Evolutionary conservation across 106 monocot species (phyloP).

Genomic region (Chionographis japonica): DNA sequence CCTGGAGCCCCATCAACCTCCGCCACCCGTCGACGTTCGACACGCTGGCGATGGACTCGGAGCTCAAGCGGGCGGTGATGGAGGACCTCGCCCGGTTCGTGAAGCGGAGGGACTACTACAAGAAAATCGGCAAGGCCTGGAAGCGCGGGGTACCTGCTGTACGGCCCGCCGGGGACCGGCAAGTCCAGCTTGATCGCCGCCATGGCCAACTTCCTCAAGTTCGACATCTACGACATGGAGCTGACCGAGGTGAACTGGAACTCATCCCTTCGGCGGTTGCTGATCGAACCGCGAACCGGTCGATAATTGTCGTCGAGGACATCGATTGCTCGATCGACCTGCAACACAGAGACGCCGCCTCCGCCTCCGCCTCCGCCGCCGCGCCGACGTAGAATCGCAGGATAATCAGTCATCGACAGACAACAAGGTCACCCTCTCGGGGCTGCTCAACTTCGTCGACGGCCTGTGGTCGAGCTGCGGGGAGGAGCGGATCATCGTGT

Average conservation of each 20-base stretch:
- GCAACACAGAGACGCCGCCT: background rate
- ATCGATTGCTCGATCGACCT: conserved; percentile 5
- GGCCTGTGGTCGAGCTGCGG: conserved; percentile 18
- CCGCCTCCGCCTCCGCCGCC: too few relatives aligned
- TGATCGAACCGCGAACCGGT: background rate
- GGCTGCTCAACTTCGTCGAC: conserved; percentile 11
- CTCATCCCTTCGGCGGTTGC: background rate
- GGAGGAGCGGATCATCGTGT: conserved; percentile 15
- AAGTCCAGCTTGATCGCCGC: conserved; percentile 8
- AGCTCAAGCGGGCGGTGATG: conserved; percentile 26
- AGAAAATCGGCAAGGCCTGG: conserved; percentile 2
- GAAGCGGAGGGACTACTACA: conserved; percentile 26
- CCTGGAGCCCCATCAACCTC: conserved; percentile 18
- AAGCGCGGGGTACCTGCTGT: conserved; percentile 12
- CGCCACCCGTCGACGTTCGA: conserved; percentile 48
- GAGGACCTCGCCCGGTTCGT: conserved; percentile 35
- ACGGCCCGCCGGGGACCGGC: conserved; percentile 12
- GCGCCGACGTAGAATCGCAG: too few relatives aligned
- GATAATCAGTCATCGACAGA: too few relatives aligned
- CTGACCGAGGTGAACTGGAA: conserved; percentile 5
- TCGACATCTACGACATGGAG: conserved; percentile 9
- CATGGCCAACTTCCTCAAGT: conserved; percentile 9
- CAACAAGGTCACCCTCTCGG: background rate
- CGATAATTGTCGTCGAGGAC: conserved; percentile 7
- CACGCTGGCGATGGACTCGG: conserved; percentile 34